Evolutionary conservation across 2,329 filamentous ascomycete genomes (phyloP).

Genomic region (Incumbomyces lentus): DNA sequence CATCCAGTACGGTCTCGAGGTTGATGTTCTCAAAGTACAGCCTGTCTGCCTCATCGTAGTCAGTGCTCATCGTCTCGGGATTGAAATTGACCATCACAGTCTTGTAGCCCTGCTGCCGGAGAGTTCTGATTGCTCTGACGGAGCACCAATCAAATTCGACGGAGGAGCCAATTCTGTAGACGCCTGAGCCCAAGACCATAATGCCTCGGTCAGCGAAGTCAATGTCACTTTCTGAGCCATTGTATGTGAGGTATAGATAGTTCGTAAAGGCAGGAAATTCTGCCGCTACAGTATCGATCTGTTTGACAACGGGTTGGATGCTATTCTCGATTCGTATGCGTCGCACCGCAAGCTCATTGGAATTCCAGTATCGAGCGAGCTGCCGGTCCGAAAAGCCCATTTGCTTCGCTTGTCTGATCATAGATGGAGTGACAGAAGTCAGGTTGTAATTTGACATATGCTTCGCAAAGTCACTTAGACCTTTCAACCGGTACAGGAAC

Average conservation of each 20-base stretch:
- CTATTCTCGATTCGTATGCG: conserved; percentile 73
- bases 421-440: conserved; percentile 50
- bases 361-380: conserved; percentile 85
- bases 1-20: conserved; percentile 80
- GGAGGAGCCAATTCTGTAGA: conserved; percentile 93
- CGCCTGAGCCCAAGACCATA: conserved; percentile 92
- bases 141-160: conserved; percentile 99
- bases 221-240: conserved; percentile 76
- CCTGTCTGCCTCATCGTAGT: conserved; percentile 88
- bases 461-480: conserved; percentile 79
- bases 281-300: conserved; percentile 95
- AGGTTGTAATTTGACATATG: conserved; percentile 61
- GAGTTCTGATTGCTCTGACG: conserved; percentile 81
- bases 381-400: conserved; percentile 92
- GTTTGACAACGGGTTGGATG: conserved; percentile 84
- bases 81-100: conserved; percentile 96
- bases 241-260: conserved; percentile 94
- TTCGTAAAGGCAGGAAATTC: conserved; percentile 94
- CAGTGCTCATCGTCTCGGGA: conserved; percentile 78
- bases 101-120: conserved; percentile 75
- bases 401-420: conserved; percentile 78
- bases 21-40: conserved; percentile 96
- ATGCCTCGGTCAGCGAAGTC: conserved; percentile 79
- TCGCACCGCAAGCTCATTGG: conserved; percentile 84
- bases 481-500: conserved; percentile 89